phyloP scores from a whole-genome alignment of 805 yeast species.

The Candida ortonii region DNA sequence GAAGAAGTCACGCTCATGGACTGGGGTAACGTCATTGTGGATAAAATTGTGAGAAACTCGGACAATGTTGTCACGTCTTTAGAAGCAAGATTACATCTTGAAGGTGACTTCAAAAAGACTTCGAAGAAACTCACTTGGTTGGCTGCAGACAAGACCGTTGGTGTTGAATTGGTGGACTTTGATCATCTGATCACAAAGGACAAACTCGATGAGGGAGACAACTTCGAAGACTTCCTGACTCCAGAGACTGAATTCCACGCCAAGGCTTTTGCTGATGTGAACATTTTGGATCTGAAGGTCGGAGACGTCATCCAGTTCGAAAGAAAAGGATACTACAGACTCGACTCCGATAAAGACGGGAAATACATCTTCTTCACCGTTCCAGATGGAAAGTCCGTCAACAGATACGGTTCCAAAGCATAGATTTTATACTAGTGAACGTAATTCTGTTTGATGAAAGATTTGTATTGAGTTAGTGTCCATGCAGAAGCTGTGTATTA shows the following conservation, averaged over 20 bases:
- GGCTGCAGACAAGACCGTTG: conserved; percentile 70
- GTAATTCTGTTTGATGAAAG: not conserved
- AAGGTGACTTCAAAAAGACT: conserved; percentile 96
- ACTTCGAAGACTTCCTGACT: conserved; percentile 88
- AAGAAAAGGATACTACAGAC: conserved; percentile 92
- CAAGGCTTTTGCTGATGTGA: conserved; percentile 74
- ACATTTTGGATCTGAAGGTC: conserved; percentile 69
- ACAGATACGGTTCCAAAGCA: conserved; percentile 67
- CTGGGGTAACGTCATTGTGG: conserved; percentile 92
- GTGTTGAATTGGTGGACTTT: conserved; percentile 81
- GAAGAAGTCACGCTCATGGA: conserved; percentile 98
- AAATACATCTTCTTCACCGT: conserved; percentile 82
- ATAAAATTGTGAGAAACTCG: conserved; percentile 61
- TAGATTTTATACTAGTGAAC: conserved; percentile 8
- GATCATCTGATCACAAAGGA: conserved; percentile 95
- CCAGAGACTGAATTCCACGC: conserved; percentile 82
- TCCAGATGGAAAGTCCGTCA: conserved; percentile 90
- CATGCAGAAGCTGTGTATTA: not conserved
- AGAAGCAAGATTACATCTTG: conserved; percentile 79
- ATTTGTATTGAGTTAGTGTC: no score
- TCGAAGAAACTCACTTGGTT: conserved; percentile 94
- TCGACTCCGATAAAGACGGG: conserved; percentile 63
- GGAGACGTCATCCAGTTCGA: conserved; percentile 93
- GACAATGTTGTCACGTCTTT: conserved; percentile 53
- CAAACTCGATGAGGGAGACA: conserved; percentile 90